phyloP scores from a whole-genome alignment of 768 basidiomycete species.

The Rhizopogon rudus region DNA sequence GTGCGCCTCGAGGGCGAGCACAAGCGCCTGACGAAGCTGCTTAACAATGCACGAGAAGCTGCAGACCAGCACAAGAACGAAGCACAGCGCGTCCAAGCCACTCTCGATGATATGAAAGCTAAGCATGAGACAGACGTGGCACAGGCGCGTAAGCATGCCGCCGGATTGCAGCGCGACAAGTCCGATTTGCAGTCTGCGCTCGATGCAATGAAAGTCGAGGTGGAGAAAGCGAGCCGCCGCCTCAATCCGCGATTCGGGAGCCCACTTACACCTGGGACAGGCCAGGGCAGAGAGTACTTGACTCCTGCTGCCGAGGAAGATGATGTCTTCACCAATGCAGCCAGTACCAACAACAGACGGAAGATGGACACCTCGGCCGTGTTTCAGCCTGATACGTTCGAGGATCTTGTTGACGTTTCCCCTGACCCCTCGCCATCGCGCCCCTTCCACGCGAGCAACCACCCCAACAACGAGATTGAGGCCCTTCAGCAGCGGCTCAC shows the following conservation, averaged over 20 bases:
- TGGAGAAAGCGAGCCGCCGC: constrained; percentile 56
- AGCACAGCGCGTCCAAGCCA: constrained; percentile 58
- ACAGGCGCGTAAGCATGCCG: constrained; percentile 81
- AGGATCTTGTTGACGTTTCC: constrained; percentile 44
- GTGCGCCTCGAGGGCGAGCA: constrained; percentile 79
- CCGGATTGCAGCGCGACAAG: constrained; percentile 87
- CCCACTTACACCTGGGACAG: constrained; percentile 63
- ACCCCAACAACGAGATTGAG: constrained; percentile 78
- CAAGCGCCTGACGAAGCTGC: constrained; percentile 71
- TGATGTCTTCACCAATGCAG: constrained; percentile 63
- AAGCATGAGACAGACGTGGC: constrained; percentile 97
- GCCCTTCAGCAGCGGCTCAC: constrained; percentile 75
- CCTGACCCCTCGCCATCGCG: constrained; percentile 60
- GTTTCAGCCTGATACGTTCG: constrained; percentile 42
- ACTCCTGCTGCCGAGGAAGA: constrained; percentile 57
- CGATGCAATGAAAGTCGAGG: constrained; percentile 71
- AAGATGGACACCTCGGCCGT: constrained; percentile 47
- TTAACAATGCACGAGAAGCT: constrained; percentile 67
- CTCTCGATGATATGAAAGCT: constrained; percentile 70
- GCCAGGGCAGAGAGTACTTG: constrained; percentile 40
- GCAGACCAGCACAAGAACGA: constrained; percentile 88
- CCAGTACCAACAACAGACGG: constrained; percentile 56
- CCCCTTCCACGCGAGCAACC: constrained; percentile 66
- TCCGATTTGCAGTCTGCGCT: constrained; percentile 81
- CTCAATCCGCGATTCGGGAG: constrained; percentile 61